Percentiles rank a stretch among this genome's conserved stretches.
Conservation (phyloP, 2,329 filamentous ascomycete species). For the Geosmithia putterillii region DNA sequence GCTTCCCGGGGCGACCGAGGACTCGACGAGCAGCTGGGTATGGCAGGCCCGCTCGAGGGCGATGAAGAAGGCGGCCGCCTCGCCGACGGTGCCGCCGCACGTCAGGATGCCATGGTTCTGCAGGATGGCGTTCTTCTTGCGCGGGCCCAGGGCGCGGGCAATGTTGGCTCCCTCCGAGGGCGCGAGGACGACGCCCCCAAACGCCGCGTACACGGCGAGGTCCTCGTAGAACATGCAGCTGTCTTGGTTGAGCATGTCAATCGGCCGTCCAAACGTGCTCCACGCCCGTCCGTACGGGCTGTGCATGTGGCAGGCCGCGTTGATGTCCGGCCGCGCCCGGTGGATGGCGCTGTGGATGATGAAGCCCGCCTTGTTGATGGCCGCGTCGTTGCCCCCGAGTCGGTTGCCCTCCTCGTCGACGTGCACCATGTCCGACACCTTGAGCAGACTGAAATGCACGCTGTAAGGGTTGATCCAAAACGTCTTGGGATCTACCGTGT, state of each 20-base stretch:
- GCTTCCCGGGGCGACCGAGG: slow-evolving; percentile 1
- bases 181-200: slow-evolving; percentile 38
- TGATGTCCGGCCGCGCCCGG: slow-evolving; percentile 49
- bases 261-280: slow-evolving; percentile 46
- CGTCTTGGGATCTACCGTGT: slow-evolving; percentile 13
- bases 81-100: slow-evolving; percentile 57
- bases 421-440: slow-evolving; percentile 54
- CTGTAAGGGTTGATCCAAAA: slow-evolving; percentile 45
- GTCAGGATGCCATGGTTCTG: slow-evolving; percentile 62
- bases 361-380: slow-evolving; percentile 57
- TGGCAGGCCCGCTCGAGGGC: slow-evolving; percentile 55
- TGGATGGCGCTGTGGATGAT: slow-evolving; percentile 56
- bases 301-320: slow-evolving; percentile 58
- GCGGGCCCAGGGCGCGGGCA: slow-evolving; percentile 44
- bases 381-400: slow-evolving; percentile 46
- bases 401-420: slow-evolving; percentile 46
- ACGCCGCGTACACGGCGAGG: slow-evolving; percentile 50
- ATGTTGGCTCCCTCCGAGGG: slow-evolving; percentile 51
- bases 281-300: slow-evolving; percentile 53
- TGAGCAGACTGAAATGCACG: slow-evolving; percentile 52
- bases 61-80: slow-evolving; percentile 58
- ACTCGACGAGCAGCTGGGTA: slow-evolving; percentile 14
- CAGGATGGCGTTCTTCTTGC: slow-evolving; percentile 49
- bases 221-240: slow-evolving; percentile 53
- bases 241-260: slow-evolving; percentile 60